Base-by-base conservation (phyloP, 495 filamentous ascomycete species). In the Aspergillus taichungensis region DNA sequence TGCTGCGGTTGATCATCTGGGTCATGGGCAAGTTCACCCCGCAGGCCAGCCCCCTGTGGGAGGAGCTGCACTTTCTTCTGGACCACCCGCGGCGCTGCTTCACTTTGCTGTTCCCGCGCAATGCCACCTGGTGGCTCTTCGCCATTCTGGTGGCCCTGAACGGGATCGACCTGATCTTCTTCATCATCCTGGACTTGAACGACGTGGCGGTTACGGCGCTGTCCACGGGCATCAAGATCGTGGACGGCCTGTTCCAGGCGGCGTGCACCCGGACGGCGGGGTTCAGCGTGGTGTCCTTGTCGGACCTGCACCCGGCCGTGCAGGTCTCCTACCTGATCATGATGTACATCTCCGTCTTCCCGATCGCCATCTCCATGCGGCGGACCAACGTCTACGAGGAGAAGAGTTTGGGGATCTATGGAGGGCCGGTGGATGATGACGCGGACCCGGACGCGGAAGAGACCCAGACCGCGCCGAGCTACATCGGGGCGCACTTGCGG, bases 281-380 rank as follows among this genome's bases (percentile, higher is more conserved):
- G 1, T 94, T 94, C 54, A 71, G 84, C 6, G 83, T 85, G 37
- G 76, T 95, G 53, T 84, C 83, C 48, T 66, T 97, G 18, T 69
- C 85, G 6, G 62, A 70, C 0, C 72, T 97, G 10, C 91, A 96
- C 54, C 91, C 91, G 0, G 91, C 83, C 2, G 88, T 95, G 9
- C 91, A 97, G 56, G 85, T 92, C 4, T 95, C 88, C 12, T 96
- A 95, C 68, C 64, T 95, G 64, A 81, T 97, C 64, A 97, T 97
- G 91, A 97, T 97, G 91, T 97, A 97, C 62, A 97, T 97, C 50
- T 95, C 91, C 37, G 87, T 95, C 34, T 88, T 94, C 54, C 91
- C 91, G 24, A 91, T 96, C 53, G 91, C 91, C 50, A 95, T 97
- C 46, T 91, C 85, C 27, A 80, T 96, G 54, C 84, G 91, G 46